Evolutionary conservation across 768 basidiomycete species (phyloP), one percentile per base, ranked within the genome.

Genomic region (Hypsizygus marmoreus): DNA sequence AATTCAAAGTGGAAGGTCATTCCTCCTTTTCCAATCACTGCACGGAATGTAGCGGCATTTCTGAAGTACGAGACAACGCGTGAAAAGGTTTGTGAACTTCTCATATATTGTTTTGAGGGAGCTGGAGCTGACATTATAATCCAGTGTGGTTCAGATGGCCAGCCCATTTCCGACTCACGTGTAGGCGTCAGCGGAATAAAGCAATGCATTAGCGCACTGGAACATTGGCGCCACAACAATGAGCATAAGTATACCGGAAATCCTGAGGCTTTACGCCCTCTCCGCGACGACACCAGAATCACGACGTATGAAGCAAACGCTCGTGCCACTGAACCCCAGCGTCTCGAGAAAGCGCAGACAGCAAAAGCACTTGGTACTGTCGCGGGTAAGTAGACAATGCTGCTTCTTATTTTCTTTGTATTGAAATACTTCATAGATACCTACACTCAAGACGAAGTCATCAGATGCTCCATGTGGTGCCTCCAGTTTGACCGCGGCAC

Each of bases 191-290:
- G 53, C 2, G 38, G 46, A 13, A 58, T 69, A 17, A 49, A 58
- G 19, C 66, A 66, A 38, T 47, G 50, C 14, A 57, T 70, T 43
- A 62, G 45, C 30, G 62, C 64, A 4, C 59, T 69, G 4, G 58
- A 70, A 46, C 34, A 50, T 17, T 47, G 59, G 40, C 39, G 54
- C 7, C 43, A 34, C 9, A 41, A 55, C 6, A 53, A 55, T 40
- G 57, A 63, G 44, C n/a, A n/a, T n/a, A n/a, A n/a, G n/a, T n/a
- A n/a, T n/a, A n/a, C n/a, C n/a, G n/a, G n/a, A n/a, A n/a, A n/a
- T n/a, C n/a, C n/a, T n/a, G n/a, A n/a, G n/a, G n/a, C n/a, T n/a
- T n/a, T n/a, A n/a, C n/a, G n/a, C n/a, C n/a, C n/a, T n/a, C n/a
- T n/a, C n/a, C n/a, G n/a, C n/a, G n/a, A n/a, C n/a, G n/a, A n/a